phyloP scores from a whole-genome alignment of 768 basidiomycete genomes.

The Baorangia bicolor region DNA sequence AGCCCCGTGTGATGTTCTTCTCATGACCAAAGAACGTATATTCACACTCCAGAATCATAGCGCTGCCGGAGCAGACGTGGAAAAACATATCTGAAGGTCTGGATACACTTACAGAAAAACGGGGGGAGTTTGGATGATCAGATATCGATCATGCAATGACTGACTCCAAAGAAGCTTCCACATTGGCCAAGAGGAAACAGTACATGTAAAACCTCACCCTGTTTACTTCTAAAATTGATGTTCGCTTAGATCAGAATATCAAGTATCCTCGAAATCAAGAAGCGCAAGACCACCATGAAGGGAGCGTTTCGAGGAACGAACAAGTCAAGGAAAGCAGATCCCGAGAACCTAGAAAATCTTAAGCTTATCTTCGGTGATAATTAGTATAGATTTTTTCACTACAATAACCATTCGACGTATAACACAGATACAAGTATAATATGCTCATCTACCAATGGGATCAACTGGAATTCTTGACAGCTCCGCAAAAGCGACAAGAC shows the following conservation, averaged over 20 bases:
- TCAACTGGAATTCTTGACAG: slow-evolving; percentile 49
- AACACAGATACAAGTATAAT: neutral
- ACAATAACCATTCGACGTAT: neutral
- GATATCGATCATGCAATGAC: neutral
- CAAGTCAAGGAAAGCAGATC: slow-evolving; percentile 44
- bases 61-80: too few species aligned
- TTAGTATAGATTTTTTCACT: too few species aligned
- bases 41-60: neutral
- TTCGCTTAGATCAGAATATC: slow-evolving; percentile 52
- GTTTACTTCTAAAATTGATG: neutral
- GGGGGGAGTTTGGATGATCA: neutral
- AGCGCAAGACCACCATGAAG: slow-evolving; percentile 82
- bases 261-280: slow-evolving; percentile 77
- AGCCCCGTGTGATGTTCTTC: neutral
- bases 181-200: too few species aligned
- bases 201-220: neutral
- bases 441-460: neutral
- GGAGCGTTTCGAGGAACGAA: slow-evolving; percentile 67
- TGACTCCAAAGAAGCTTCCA: neutral
- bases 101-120: neutral
- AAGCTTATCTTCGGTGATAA: slow-evolving; percentile 33
- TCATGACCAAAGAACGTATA: neutral
- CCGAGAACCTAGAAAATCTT: slow-evolving; percentile 73
- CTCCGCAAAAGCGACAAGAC: slow-evolving; percentile 75
- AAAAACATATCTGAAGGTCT: neutral